phyloP scores from a whole-genome alignment of 2,329 filamentous ascomycete genomes.

The Penicillium sp. region DNA sequence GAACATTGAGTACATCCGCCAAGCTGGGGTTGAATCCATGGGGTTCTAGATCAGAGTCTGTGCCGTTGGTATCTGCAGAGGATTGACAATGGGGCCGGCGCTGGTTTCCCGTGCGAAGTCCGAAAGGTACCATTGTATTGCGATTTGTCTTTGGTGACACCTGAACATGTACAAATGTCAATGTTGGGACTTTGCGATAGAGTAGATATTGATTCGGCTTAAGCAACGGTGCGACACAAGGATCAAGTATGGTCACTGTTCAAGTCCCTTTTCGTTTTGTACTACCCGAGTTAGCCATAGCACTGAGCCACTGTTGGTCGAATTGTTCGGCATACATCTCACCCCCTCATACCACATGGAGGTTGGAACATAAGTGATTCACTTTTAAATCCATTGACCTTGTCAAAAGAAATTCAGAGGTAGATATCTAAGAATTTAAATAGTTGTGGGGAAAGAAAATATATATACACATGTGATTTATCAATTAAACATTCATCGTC shows the following conservation, averaged over 20 bases:
- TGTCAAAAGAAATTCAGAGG: too few relatives aligned
- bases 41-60: background rate
- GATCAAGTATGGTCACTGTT: background rate
- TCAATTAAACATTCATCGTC: background rate
- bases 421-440: background rate
- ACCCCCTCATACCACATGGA: background rate
- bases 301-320: background rate
- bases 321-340: background rate
- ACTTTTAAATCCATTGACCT: background rate
- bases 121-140: constrained; percentile 1
- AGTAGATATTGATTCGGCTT: background rate
- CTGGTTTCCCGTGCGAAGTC: background rate
- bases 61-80: background rate
- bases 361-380: too few relatives aligned
- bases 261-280: background rate
- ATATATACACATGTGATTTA: background rate
- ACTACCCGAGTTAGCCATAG: background rate
- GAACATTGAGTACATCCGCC: constrained; percentile 35
- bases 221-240: background rate
- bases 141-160: background rate
- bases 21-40: constrained; percentile 28
- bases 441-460: background rate
- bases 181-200: background rate
- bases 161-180: background rate
- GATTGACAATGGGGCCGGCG: background rate